These are phyloP conservation scores for Apiospora phragmitis DNA, from an alignment of 2,329 filamentous ascomycete species.

Conservation along the genomic window DNA sequence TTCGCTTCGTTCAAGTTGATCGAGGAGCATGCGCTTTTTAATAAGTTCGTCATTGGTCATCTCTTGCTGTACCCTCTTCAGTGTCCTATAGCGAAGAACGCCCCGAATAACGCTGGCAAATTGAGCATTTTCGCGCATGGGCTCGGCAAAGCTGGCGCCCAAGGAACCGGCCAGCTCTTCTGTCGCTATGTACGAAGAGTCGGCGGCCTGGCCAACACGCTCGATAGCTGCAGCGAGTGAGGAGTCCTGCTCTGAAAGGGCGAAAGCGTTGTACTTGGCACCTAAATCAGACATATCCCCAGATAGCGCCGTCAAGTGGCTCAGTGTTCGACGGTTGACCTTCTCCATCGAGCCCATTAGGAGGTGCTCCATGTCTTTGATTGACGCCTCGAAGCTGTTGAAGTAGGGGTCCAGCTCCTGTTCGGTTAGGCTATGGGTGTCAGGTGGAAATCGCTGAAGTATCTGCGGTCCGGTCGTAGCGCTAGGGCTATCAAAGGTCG, in stretches of 20 bases:
- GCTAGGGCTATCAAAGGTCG: slow-evolving; percentile 38
- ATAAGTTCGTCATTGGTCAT: slow-evolving; percentile 92
- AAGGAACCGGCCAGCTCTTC: slow-evolving; percentile 85
- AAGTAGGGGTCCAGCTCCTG: slow-evolving; percentile 96
- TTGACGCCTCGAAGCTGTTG: slow-evolving; percentile 86
- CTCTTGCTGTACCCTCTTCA: slow-evolving; percentile 96
- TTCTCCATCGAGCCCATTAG: slow-evolving; percentile 95
- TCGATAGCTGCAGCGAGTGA: slow-evolving; percentile 92
- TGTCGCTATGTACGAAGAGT: slow-evolving; percentile 93
- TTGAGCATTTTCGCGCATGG: slow-evolving; percentile 96
- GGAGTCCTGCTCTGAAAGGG: slow-evolving; percentile 86
- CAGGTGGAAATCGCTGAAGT: slow-evolving; percentile 80
- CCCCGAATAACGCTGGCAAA: slow-evolving; percentile 92
- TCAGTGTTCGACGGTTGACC: slow-evolving; percentile 86
- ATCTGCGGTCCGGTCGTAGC: slow-evolving; percentile 50
- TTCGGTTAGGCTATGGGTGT: slow-evolving; percentile 74
- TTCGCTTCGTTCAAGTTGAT: slow-evolving; percentile 91
- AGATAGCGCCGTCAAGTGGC: slow-evolving; percentile 79
- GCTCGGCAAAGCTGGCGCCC: slow-evolving; percentile 94
- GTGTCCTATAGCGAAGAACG: slow-evolving; percentile 83
- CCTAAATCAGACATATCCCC: slow-evolving; percentile 90
- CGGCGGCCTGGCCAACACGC: slow-evolving; percentile 88
- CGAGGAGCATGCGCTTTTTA: slow-evolving; percentile 80
- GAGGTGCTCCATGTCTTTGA: slow-evolving; percentile 85
- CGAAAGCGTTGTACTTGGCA: slow-evolving; percentile 96